phyloP scores from a whole-genome alignment of 2,329 filamentous ascomycete species.

The Coniochaeta sp. region DNA sequence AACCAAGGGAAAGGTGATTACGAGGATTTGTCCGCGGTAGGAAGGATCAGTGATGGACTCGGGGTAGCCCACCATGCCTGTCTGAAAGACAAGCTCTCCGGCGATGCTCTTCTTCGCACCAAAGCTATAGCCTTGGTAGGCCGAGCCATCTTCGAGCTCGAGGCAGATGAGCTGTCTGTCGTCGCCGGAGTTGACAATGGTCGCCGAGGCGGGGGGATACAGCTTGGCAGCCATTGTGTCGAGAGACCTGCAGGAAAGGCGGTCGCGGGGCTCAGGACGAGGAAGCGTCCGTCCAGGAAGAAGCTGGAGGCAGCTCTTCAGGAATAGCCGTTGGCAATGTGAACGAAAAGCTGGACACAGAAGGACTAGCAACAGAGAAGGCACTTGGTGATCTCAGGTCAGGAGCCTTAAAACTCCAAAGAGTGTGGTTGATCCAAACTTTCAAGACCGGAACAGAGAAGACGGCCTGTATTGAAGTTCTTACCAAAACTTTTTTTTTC shows the following conservation, averaged over 20 bases:
- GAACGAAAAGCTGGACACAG: background rate
- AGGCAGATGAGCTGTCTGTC: conserved; percentile 68
- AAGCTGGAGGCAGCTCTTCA: background rate
- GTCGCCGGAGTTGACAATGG: conserved; percentile 41
- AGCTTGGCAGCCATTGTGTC: conserved; percentile 26
- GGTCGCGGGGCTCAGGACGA: background rate
- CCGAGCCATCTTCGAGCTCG: conserved; percentile 84
- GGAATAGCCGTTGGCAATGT: background rate
- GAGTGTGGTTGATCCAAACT: background rate
- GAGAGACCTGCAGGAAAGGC: background rate
- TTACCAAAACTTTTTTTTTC: background rate
- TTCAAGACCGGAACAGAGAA: background rate
- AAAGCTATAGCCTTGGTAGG: conserved; percentile 94
- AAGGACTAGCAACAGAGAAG: background rate
- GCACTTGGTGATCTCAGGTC: background rate
- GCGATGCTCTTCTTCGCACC: conserved; percentile 90
- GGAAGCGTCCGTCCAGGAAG: background rate
- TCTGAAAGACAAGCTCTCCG: conserved; percentile 98
- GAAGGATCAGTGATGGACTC: conserved; percentile 87
- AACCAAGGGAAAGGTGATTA: conserved; percentile 90
- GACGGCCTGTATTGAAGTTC: background rate
- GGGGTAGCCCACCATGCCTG: conserved; percentile 97
- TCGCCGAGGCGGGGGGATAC: conserved; percentile 53
- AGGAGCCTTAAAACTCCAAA: background rate
- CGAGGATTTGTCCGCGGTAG: conserved; percentile 87